These are phyloP conservation scores for Curvularia verruculosa DNA, from an alignment of 2,329 filamentous ascomycete genomes.

Conservation along the genomic window DNA sequence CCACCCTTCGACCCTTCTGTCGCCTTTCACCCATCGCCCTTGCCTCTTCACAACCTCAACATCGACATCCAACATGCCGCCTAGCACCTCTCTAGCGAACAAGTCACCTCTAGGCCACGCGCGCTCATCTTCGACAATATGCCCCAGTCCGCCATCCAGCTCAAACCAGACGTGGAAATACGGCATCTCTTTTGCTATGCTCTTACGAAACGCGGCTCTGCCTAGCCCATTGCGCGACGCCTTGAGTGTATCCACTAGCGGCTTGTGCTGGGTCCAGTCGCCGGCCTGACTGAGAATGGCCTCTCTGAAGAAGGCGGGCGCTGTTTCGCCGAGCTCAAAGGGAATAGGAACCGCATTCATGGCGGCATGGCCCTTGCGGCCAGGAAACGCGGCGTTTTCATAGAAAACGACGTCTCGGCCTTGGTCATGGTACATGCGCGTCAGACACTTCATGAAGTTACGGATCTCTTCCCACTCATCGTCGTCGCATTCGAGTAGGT, in stretches of 20 bases:
- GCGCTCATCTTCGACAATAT: conserved; percentile 85
- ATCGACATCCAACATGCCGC: conserved; percentile 86
- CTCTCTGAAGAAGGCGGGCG: conserved; percentile 93
- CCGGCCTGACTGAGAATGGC: conserved; percentile 86
- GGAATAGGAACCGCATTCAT: conserved; percentile 87
- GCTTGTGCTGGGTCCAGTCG: conserved; percentile 95
- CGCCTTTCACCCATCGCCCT: conserved; percentile 78
- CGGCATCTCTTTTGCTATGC: conserved; percentile 91
- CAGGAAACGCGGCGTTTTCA: conserved; percentile 87
- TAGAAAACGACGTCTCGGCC: conserved; percentile 95
- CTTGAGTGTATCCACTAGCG: conserved; percentile 85
- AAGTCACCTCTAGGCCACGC: conserved; percentile 90
- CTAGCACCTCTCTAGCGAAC: conserved; percentile 89
- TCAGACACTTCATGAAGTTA: conserved; percentile 98
- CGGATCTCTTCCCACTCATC: conserved; percentile 99
- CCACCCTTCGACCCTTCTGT: conserved; percentile 74
- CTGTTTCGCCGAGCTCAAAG: conserved; percentile 86
- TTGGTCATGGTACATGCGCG: conserved; percentile 91
- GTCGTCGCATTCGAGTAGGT: conserved; percentile 96
- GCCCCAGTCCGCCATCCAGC: conserved; percentile 88
- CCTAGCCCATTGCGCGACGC: conserved; percentile 71
- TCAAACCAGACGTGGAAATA: conserved; percentile 98
- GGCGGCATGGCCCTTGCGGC: conserved; percentile 80
- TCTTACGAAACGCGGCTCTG: conserved; percentile 79
- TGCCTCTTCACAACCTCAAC: conserved; percentile 87